Evolutionary conservation across 805 yeast species (phyloP).

Genomic region (Yamadazyma sp.): DNA sequence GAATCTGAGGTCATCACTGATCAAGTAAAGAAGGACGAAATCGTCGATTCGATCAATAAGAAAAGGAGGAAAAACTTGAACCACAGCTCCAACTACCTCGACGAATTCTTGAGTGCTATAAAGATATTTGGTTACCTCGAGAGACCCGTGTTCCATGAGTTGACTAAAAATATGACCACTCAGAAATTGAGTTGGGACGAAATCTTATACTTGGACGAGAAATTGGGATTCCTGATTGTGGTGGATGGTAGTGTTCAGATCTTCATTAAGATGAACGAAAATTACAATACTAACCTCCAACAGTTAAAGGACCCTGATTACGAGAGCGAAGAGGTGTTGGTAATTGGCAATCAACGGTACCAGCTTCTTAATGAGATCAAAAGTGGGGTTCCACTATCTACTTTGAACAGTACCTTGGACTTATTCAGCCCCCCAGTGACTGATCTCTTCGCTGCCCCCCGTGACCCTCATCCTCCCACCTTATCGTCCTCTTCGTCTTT

Average conservation of each 20-base stretch:
- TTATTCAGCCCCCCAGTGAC: constrained; percentile 46
- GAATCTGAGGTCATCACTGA: constrained; percentile 1
- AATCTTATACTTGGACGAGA: constrained; percentile 66
- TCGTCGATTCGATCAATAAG: constrained; percentile 18
- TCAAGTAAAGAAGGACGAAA: constrained; percentile 17
- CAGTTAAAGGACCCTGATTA: constrained; percentile 28
- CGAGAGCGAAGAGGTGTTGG: constrained; percentile 41
- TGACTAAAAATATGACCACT: constrained; percentile 89
- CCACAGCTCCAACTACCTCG: constrained; percentile 67
- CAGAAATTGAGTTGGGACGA: constrained; percentile 79
- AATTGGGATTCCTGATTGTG: constrained; percentile 84
- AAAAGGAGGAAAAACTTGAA: constrained; percentile 34
- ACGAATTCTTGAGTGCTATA: constrained; percentile 86
- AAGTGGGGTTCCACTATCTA: constrained; percentile 81
- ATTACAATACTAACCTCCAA: constrained; percentile 13
- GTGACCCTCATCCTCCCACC: not conserved
- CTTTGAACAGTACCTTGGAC: constrained; percentile 75
- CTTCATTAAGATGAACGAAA: constrained; percentile 51
- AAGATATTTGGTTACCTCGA: constrained; percentile 93
- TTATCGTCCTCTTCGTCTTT: constrained; percentile 14
- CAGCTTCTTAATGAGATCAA: constrained; percentile 79
- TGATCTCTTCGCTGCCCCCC: constrained; percentile 1
- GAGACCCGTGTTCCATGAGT: constrained; percentile 84
- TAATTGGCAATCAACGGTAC: constrained; percentile 59
- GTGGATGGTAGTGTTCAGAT: constrained; percentile 90